Base-by-base conservation (phyloP, 108 stramenopile genomes). In the Mediolabrus comicus region DNA sequence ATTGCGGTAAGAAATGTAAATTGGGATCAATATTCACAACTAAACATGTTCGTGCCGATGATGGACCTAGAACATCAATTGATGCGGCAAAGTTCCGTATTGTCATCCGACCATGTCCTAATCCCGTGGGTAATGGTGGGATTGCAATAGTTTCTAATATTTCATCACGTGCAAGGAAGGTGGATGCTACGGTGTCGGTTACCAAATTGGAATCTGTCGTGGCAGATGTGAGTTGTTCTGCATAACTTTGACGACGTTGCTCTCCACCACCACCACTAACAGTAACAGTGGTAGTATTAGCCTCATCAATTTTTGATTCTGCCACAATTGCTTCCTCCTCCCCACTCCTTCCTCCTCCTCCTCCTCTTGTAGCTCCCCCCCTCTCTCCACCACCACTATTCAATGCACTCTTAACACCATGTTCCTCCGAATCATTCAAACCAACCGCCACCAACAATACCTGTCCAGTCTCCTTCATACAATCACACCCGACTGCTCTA, bases 21-120 rank as follows among this genome's bases (percentile, higher is more conserved):
- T 92, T 89, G 11, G 94, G 95, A 81, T 98, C 92, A 30, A 98
- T 57, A 66, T 97, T 97, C 25, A 95, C 89, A 8, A 98, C 82
- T 24, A 98, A 71, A 38, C 66, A 77, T 6, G 96, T 96, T 14
- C 75, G 60, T 9, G 92, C 92, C 22, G 82, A 68, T 0, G 91
- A 89, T 1, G 97, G 90, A 12, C 87, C 83, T 12, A 89, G 56
- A 22, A 97, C 68, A 28, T 91, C 71, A 38, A 96, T 83, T 17
- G 79, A 54, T 2, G 91, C 91, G 35, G 82, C 60, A 68, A 96
- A 91, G 14, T 76, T 78, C 4, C 86, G 70, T 43, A 97, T 78
- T 1, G 86, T 89, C 85, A 97, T 89, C 34, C 96, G 75, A 11
- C 86, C 92, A 16, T 70, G 64, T 11, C 90, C 91, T n/a, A 85